Evolutionary conservation across 2,329 filamentous ascomycete genomes (phyloP).

Genomic region (Calonectria pseudoturangicola): DNA sequence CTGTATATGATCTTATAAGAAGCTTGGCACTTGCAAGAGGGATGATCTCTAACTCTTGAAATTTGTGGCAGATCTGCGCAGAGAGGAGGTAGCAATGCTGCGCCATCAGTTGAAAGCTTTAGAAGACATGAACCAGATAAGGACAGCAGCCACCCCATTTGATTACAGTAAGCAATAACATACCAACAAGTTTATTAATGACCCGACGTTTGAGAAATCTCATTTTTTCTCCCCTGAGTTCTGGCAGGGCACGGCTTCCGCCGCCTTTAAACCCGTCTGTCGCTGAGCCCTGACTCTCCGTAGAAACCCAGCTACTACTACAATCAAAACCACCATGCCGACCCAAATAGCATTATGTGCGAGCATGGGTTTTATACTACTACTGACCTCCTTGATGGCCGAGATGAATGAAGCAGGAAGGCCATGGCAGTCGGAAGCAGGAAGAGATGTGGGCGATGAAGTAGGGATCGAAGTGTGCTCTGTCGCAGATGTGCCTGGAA

Average conservation of each 20-base stretch:
- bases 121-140: too few species aligned
- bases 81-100: too few species aligned
- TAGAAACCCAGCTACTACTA: not conserved
- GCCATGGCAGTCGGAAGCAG: not conserved
- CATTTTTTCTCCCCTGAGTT: not conserved
- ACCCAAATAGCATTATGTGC: not conserved
- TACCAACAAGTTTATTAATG: too few species aligned
- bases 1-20: too few species aligned
- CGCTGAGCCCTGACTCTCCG: not conserved
- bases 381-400: not conserved
- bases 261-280: not conserved
- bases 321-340: not conserved
- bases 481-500: not conserved
- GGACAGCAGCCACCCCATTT: not conserved
- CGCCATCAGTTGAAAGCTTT: too few species aligned
- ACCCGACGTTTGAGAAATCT: too few species aligned
- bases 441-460: not conserved
- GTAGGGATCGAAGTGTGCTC: not conserved
- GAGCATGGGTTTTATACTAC: not conserved
- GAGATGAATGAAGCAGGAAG: not conserved
- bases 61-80: too few species aligned
- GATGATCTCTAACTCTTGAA: too few species aligned
- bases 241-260: too few species aligned
- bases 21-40: too few species aligned
- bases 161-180: not conserved